Evolutionary conservation across 768 basidiomycete species (phyloP).

Genomic region (Boletus bicolor): DNA sequence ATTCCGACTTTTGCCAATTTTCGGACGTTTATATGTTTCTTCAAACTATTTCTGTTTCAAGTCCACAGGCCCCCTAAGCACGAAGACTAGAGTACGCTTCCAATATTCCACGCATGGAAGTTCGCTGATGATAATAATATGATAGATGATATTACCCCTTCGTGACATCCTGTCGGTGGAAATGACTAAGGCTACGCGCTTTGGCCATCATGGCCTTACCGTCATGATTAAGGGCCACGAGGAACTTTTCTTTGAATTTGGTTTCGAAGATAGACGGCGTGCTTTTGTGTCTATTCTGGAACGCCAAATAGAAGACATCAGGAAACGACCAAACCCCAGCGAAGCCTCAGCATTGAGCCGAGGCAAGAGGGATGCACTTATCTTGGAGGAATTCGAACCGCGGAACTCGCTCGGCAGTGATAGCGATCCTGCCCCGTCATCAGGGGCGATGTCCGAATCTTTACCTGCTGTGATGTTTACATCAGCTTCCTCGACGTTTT

Average conservation of each 20-base stretch:
- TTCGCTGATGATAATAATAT: slow-evolving; percentile 2
- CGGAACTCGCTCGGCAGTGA: slow-evolving; percentile 34
- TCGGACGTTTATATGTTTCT: slow-evolving; percentile 87
- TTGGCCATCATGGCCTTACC: slow-evolving; percentile 86
- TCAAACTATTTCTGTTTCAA: slow-evolving; percentile 93
- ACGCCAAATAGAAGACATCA: slow-evolving; percentile 73
- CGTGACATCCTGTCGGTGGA: slow-evolving; percentile 83
- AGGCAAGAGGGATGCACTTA: slow-evolving; percentile 68
- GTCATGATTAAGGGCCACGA: slow-evolving; percentile 94
- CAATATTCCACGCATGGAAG: not conserved
- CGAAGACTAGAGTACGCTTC: slow-evolving; percentile 72
- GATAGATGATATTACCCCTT: slow-evolving; percentile 92
- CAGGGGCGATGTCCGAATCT: slow-evolving; percentile 63
- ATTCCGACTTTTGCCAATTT: slow-evolving; percentile 84
- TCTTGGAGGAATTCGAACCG: slow-evolving; percentile 82
- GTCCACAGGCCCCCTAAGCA: slow-evolving; percentile 74
- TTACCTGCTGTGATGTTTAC: slow-evolving; percentile 94
- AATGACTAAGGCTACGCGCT: slow-evolving; percentile 81
- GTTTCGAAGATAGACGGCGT: slow-evolving; percentile 72
- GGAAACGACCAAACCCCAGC: slow-evolving; percentile 44
- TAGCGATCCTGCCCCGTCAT: slow-evolving; percentile 43
- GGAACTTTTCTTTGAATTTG: slow-evolving; percentile 96
- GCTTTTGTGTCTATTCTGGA: slow-evolving; percentile 75
- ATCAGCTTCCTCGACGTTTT: slow-evolving; percentile 91
- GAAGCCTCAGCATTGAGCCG: slow-evolving; percentile 44